Percentiles rank a stretch among this genome's conserved stretches.
Evolutionary conservation across 495 filamentous ascomycete genomes (phyloP).

Genomic region (Tuber microsphaerosporum): DNA sequence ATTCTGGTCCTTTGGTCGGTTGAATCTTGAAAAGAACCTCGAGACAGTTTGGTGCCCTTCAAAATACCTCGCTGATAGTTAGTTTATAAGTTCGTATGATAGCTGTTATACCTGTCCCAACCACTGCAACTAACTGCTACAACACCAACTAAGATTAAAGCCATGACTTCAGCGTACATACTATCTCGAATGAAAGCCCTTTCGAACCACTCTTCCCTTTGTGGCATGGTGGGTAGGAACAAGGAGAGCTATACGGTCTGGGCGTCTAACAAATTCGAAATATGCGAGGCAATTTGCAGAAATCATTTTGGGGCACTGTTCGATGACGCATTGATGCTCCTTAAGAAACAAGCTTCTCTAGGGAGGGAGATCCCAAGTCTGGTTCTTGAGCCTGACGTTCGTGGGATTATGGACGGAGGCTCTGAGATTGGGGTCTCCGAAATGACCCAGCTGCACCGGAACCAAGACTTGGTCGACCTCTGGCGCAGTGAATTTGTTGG

Average conservation of each 20-base stretch:
- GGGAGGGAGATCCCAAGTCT: not conserved
- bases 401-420: not conserved
- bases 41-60: not conserved
- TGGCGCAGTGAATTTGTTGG: not conserved
- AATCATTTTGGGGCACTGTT: not conserved
- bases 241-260: not conserved
- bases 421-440: not conserved
- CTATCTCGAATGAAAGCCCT: not conserved
- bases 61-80: not conserved
- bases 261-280: not conserved
- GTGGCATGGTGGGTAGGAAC: not conserved
- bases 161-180: not conserved
- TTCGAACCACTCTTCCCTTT: not conserved
- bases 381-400: not conserved
- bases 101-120: not conserved
- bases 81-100: not conserved
- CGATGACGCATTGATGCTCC: not conserved
- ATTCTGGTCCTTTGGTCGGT: not conserved
- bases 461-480: not conserved
- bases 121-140: not conserved
- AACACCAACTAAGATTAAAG: not conserved
- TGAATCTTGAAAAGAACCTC: not conserved
- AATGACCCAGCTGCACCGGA: not conserved
- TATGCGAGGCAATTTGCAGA: not conserved
- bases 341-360: conserved; percentile 6